Base-by-base conservation (phyloP, 208 protist species). In the Wallacemonas rigidus region DNA sequence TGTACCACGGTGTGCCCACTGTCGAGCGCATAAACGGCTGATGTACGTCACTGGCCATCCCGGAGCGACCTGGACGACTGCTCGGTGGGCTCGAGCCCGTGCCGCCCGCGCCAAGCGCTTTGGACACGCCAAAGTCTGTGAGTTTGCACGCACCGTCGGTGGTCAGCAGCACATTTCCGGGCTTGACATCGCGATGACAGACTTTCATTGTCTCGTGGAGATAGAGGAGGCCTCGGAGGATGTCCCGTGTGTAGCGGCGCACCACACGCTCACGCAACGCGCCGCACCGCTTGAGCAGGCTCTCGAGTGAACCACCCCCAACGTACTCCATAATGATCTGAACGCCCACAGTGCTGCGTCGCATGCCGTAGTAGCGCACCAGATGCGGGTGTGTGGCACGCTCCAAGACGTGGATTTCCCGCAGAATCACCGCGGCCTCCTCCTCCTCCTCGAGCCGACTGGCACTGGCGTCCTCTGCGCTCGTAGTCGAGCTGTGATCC, bases 151-250 rank as follows among this genome's bases (percentile, higher is more conserved):
- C 77, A 0, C 93, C 95, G 8, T 92, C 86, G 5, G 87, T 71
- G 1, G 92, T 93, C 58, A 98, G 86, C 58, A 98, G 82, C 17
- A 98, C 85, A 65, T 98, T 98, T 11, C 77, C 95, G 15, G 91
- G 90, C 74, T 98, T 98, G 41, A 98, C 75, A 76, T 98, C 95
- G 14, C 93, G 80, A 72, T 98, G 95, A 63, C 87, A 95, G n/a
- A 98, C 86, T 36, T 81, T 75, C 61, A 86, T 81, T 7, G 64
- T 80, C 48, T 88, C 77, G 69, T 98, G 95, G 61, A 98, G 76
- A 74, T 95, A 97, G 48, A 72, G 71, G 47, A 98, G 77, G 0
- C 91, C 95, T 26, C 83, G 75, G 1, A 95, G 77, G 5, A 97
- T 81, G 55, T 97, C 89, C 6, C 79, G 74, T 12, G 81, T 83